A percentile compares a stretch with the other conserved stretches of the same genome.
Conservation (phyloP, 208 protist species). For the Strigomonas culicis region DNA sequence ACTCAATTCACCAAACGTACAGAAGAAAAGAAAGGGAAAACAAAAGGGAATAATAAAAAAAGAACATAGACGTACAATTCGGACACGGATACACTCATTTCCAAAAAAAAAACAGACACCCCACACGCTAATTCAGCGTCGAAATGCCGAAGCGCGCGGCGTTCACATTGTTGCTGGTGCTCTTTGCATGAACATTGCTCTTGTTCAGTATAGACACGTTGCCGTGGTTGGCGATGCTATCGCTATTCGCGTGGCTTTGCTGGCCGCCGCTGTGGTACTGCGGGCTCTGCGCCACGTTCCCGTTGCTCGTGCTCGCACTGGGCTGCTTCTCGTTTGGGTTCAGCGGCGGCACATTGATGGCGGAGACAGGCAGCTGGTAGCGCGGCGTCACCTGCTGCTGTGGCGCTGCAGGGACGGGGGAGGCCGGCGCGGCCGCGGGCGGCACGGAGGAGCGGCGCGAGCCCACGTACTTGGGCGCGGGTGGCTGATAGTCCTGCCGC, state of each 20-base stretch:
- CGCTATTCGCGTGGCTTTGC: neutral
- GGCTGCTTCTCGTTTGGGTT: too few species aligned
- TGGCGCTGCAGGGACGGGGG: neutral
- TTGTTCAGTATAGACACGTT: neutral
- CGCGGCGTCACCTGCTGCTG: neutral
- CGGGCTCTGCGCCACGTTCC: neutral
- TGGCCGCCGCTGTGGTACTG: neutral
- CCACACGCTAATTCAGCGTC: slow-evolving; percentile 12
- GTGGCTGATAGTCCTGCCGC: slow-evolving; percentile 1
- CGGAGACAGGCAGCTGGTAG: too few species aligned
- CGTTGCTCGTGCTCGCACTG: too few species aligned
- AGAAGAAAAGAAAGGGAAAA: too few species aligned
- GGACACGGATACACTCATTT: too few species aligned
- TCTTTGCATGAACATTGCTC: slow-evolving; percentile 2
- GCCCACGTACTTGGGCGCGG: neutral
- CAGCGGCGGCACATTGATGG: too few species aligned
- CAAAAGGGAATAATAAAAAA: too few species aligned
- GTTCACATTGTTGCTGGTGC: slow-evolving; percentile 14
- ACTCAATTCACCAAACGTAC: too few species aligned
- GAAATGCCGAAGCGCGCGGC: slow-evolving; percentile 37
- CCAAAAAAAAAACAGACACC: neutral
- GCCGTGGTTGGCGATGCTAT: neutral
- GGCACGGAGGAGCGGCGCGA: neutral
- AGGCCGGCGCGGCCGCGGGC: neutral
- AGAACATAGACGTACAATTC: neutral